These are phyloP conservation scores for Solanum dulcamara DNA, from an alignment of 257 asterid genomes.

Conservation along the genomic window DNA sequence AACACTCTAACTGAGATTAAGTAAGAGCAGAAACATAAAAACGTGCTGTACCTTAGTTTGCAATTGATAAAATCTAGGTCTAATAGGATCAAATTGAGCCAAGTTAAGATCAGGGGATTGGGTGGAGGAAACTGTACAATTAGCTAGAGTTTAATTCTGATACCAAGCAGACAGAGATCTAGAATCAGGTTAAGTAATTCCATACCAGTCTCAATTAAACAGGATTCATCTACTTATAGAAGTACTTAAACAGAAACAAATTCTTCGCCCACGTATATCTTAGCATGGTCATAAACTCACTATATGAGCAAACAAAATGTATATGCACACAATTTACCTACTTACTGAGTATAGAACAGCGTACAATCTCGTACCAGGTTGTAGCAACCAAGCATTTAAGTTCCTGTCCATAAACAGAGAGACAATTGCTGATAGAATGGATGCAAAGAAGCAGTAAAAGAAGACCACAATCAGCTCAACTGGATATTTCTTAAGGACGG, in stretches of 20 bases:
- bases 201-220: background rate
- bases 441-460: slow-evolving; percentile 85
- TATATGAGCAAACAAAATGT: background rate
- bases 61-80: background rate
- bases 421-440: slow-evolving; percentile 49
- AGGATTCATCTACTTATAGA: background rate
- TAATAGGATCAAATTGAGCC: background rate
- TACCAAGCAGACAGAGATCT: background rate
- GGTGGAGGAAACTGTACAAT: background rate
- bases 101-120: background rate
- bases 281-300: background rate
- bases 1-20: background rate
- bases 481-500: slow-evolving; percentile 50
- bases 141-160: background rate
- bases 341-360: slow-evolving; percentile 79
- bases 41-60: background rate
- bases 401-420: slow-evolving; percentile 52
- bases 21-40: background rate
- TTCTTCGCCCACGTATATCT: background rate
- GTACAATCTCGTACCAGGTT: slow-evolving; percentile 49
- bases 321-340: background rate
- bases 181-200: background rate
- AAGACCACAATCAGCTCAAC: slow-evolving; percentile 80
- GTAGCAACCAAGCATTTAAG: slow-evolving; percentile 61
- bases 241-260: background rate